phyloP scores from a whole-genome alignment of 169 alveolate species.

The Neospora caninum region DNA sequence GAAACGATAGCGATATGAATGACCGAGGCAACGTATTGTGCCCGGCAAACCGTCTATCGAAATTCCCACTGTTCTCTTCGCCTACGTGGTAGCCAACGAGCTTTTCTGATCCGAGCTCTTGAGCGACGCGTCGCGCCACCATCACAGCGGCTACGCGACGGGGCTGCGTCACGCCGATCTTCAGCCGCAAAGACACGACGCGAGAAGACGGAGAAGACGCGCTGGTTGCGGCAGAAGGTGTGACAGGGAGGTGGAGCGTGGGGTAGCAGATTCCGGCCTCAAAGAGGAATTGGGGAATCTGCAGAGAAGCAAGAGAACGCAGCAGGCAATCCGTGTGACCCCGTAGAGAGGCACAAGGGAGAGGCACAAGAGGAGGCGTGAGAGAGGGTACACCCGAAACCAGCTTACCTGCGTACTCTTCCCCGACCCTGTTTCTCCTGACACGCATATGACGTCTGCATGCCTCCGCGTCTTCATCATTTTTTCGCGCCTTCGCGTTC shows the following conservation, averaged over 20 bases:
- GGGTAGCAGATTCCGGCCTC: constrained; percentile 89
- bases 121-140: constrained; percentile 93
- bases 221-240: constrained; percentile 41
- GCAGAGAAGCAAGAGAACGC: not conserved
- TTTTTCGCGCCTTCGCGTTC: constrained; percentile 72
- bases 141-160: constrained; percentile 97
- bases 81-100: constrained; percentile 89
- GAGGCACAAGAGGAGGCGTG: not conserved
- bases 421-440: constrained; percentile 96
- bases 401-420: constrained; percentile 87
- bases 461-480: constrained; percentile 81
- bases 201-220: constrained; percentile 17
- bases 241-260: not conserved
- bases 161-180: constrained; percentile 92
- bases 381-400: not conserved
- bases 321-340: not conserved
- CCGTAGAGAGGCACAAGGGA: not conserved
- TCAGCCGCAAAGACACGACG: not conserved
- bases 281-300: constrained; percentile 92
- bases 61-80: not conserved
- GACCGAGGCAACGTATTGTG: too few relatives aligned
- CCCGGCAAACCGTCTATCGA: not conserved
- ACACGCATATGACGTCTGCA: constrained; percentile 87
- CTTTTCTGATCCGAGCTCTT: constrained; percentile 85
- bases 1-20: too few relatives aligned